phyloP scores from a whole-genome alignment of 768 basidiomycete species.

The Strobilomyces echinocephalus region DNA sequence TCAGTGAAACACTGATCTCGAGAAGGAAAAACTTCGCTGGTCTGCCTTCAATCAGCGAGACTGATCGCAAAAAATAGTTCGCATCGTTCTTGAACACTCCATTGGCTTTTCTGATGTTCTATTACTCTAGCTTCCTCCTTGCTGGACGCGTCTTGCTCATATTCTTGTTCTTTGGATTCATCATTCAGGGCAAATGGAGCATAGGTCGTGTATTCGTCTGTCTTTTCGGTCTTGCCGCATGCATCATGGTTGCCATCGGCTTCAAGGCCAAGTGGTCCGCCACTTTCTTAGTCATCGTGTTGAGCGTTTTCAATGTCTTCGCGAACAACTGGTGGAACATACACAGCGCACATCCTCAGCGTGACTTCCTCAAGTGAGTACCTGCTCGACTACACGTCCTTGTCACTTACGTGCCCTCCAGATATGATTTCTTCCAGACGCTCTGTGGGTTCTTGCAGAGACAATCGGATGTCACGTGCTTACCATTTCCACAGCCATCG shows the following conservation, averaged over 20 bases:
- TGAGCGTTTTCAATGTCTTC: constrained; percentile 95
- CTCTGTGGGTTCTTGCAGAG: constrained; percentile 44
- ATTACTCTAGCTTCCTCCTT: constrained; percentile 75
- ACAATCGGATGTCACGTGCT: background rate
- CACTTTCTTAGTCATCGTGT: constrained; percentile 84
- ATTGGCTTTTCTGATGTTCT: constrained; percentile 1
- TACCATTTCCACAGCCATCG: constrained; percentile 57
- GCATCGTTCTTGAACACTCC: constrained; percentile 23
- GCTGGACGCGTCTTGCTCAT: constrained; percentile 95
- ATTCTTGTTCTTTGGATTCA: constrained; percentile 98
- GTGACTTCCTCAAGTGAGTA: constrained; percentile 94
- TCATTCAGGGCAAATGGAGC: constrained; percentile 89
- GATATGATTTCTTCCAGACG: constrained; percentile 99
- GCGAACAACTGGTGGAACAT: constrained; percentile 99
- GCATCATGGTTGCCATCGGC: constrained; percentile 93
- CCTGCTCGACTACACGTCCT: background rate
- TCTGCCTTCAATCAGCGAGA: constrained; percentile 85
- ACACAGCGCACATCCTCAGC: constrained; percentile 85
- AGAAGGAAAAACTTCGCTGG: constrained; percentile 88
- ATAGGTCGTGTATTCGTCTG: constrained; percentile 83
- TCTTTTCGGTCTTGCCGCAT: constrained; percentile 85
- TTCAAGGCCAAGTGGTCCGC: constrained; percentile 99
- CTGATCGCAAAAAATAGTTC: constrained; percentile 97
- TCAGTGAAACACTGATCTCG: constrained; percentile 90
- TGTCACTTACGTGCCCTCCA: constrained; percentile 31